Evolutionary conservation across 2,329 filamentous ascomycete genomes (phyloP).

Genomic region (Ophiostoma australiae): DNA sequence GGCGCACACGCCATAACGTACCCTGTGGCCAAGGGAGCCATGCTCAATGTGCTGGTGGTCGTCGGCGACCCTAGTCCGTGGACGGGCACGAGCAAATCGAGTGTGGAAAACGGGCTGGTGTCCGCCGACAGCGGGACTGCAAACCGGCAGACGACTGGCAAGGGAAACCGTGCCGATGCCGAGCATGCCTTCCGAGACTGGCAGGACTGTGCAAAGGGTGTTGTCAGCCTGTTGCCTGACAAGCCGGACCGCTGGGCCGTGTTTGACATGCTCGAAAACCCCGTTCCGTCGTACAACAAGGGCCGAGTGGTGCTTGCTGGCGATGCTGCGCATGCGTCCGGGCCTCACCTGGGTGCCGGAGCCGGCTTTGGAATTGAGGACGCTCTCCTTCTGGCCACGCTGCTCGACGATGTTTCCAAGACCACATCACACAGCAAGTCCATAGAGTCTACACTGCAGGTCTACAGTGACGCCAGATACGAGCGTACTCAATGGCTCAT

Average conservation of each 20-base stretch:
- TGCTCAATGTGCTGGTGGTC: constrained; percentile 54
- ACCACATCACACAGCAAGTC: background rate
- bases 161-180: constrained; percentile 40
- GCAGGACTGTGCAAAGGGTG: constrained; percentile 37
- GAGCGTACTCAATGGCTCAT: constrained; percentile 44
- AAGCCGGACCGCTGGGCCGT: constrained; percentile 51
- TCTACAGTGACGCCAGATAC: constrained; percentile 38
- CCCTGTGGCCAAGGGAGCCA: constrained; percentile 50
- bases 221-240: constrained; percentile 45
- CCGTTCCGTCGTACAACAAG: constrained; percentile 41
- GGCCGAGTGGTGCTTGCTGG: constrained; percentile 47
- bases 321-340: constrained; percentile 53
- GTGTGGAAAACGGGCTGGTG: background rate
- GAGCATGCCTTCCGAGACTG: constrained; percentile 39
- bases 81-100: constrained; percentile 24
- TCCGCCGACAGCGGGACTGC: constrained; percentile 28
- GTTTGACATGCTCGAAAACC: constrained; percentile 47
- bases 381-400: constrained; percentile 40
- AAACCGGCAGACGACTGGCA: constrained; percentile 33
- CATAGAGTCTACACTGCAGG: constrained; percentile 34
- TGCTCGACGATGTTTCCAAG: constrained; percentile 31
- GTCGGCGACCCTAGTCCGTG: constrained; percentile 39
- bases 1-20: constrained; percentile 57
- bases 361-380: constrained; percentile 55
- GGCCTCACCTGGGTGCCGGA: constrained; percentile 52